Evolutionary conservation across 192 early-diverging fungal genomes (phyloP), one percentile per base, ranked within the genome.

Genomic region (Coemansia sp.): DNA sequence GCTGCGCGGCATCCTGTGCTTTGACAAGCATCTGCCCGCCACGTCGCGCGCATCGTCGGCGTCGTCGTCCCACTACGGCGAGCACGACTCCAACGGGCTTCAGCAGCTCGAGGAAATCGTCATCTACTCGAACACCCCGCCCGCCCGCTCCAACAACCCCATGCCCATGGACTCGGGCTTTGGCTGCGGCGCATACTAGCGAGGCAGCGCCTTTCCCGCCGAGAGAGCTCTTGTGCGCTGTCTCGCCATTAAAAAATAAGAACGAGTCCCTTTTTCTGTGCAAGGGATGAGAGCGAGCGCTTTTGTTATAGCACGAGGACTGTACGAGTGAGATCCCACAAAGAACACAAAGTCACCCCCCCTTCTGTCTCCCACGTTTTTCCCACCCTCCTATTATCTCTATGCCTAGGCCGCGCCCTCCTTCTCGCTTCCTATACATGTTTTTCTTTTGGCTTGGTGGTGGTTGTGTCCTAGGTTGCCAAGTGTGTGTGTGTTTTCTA

Each of bases 1-100:
- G 67, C 61, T 79, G 32, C 63, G 76, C 19, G 71, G 76, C 54
- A 79, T 79, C 48, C 61, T 79, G 22, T 68, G 76, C 20, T 46
- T 60, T 49, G 58, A 39, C 5, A 64, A 67, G 42, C 51, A 27
- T 13, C 42, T 5, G n/a, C 16, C 56, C 7, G 23, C 63, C 3
- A 35, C 27, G 14, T 67, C 63, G 51, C 71, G 71, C 49, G 69
- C 75, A 16, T 72, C 75, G 13, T 74, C 71, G 45, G 63, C 71
- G 4, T 61, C 60, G 28, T 67, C 68, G 9, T 58, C 66, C 3
- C 24, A 60, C 7, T 52, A 39, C 55, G 39, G 39, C 39, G 11
- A 36, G 34, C 51, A 36, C 39, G 13, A 42, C 2, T 10, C 11
- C 13, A 16, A 16, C 11, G 39, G 39, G 39, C 11, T 42, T 42